Evolutionary conservation across 306 rosid genomes (phyloP).

Genomic region (Cyamopsis tetragonoloba): DNA sequence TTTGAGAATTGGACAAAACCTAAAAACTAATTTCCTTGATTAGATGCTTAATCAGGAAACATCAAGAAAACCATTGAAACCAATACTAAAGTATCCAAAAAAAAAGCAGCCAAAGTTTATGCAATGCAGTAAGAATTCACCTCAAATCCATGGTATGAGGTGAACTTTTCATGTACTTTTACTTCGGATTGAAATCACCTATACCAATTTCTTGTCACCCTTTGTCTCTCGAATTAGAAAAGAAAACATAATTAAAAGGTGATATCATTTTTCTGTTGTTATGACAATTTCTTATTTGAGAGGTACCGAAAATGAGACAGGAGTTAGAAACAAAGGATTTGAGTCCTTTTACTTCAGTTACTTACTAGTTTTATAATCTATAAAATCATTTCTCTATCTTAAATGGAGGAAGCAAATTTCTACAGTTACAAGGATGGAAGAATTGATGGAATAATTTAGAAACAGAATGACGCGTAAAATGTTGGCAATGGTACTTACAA

Average conservation of each 20-base stretch:
- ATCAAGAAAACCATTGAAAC: background rate
- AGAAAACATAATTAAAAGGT: no score
- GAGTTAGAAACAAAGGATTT: no score
- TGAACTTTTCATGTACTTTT: background rate
- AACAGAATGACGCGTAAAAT: background rate
- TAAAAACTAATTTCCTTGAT: conserved; percentile 3
- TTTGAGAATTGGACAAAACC: background rate
- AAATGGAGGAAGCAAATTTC: background rate
- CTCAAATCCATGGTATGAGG: background rate
- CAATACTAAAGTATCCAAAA: background rate
- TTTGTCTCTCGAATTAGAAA: no score
- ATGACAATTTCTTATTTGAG: no score
- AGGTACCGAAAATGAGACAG: no score
- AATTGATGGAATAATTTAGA: background rate
- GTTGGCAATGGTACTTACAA: background rate
- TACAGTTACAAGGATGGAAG: background rate
- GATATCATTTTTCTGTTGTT: no score
- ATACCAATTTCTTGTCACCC: no score
- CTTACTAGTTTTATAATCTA: background rate
- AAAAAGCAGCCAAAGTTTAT: background rate
- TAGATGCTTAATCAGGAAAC: background rate
- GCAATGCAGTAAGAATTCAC: background rate
- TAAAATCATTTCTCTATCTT: background rate
- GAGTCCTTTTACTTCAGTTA: background rate
- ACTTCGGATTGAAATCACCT: no score